A percentile compares a stretch with the other conserved stretches of the same genome.
These are phyloP conservation scores for Cyberlindnera euphorbiae DNA, from an alignment of 805 yeast species.

Conservation along the genomic window DNA sequence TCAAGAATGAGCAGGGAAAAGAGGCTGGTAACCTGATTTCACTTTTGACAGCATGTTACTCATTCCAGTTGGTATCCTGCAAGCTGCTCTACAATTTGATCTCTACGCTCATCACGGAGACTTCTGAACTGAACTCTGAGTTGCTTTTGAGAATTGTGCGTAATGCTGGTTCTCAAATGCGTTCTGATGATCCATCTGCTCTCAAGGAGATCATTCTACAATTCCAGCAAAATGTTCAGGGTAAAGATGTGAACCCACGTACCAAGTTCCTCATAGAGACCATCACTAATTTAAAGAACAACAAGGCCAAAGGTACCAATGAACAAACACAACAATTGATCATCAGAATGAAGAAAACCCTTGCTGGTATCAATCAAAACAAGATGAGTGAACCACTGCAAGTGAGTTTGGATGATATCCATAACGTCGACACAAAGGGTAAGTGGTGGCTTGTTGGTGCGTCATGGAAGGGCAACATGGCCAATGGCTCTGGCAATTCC, in stretches of 20 bases:
- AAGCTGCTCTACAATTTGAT: slow-evolving; percentile 76
- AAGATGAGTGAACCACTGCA: slow-evolving; percentile 69
- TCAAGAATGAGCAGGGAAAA: slow-evolving; percentile 37
- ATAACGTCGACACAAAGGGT: slow-evolving; percentile 71
- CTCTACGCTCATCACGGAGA: slow-evolving; percentile 42
- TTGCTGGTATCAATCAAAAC: slow-evolving; percentile 44
- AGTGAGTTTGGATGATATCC: slow-evolving; percentile 79
- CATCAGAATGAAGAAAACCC: slow-evolving; percentile 56
- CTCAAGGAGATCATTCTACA: slow-evolving; percentile 70
- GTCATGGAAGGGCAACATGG: slow-evolving; percentile 80
- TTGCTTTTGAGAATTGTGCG: slow-evolving; percentile 65
- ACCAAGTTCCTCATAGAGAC: slow-evolving; percentile 82
- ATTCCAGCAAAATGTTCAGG: slow-evolving; percentile 38
- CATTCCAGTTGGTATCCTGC: slow-evolving; percentile 72
- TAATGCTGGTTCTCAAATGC: slow-evolving; percentile 75
- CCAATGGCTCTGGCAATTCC: slow-evolving; percentile 6
- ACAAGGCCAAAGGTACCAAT: slow-evolving; percentile 55
- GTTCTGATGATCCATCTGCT: slow-evolving; percentile 86
- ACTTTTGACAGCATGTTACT: slow-evolving; percentile 69
- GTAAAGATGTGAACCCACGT: slow-evolving; percentile 48
- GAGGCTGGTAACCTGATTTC: slow-evolving; percentile 66
- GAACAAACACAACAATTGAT: slow-evolving; percentile 50
- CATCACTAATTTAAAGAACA: slow-evolving; percentile 79
- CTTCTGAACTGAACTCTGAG: slow-evolving; percentile 74
- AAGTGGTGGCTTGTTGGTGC: slow-evolving; percentile 99